Conservation (phyloP, 768 basidiomycete genomes). For the Mycena belliarum region DNA sequence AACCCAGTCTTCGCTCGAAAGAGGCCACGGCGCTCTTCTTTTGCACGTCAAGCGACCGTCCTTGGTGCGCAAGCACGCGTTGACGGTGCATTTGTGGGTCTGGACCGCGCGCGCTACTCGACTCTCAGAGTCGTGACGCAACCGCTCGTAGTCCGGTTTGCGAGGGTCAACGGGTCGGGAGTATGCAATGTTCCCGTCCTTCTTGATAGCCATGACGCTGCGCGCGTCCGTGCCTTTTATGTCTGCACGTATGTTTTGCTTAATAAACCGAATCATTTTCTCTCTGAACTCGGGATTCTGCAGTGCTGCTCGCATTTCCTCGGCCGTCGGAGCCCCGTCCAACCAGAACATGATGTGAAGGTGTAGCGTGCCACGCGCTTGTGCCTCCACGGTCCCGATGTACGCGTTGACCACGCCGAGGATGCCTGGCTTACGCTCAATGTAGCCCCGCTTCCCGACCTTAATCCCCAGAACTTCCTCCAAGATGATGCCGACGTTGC, state of each 20-base stretch:
- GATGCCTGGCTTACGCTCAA: constrained; percentile 31
- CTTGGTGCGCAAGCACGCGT: too few relatives aligned
- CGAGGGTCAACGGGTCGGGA: too few relatives aligned
- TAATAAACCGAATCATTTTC: constrained; percentile 31
- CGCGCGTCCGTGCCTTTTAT: too few relatives aligned
- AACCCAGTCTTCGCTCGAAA: too few relatives aligned
- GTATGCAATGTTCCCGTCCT: too few relatives aligned
- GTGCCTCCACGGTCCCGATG: constrained; percentile 41
- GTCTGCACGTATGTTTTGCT: constrained; percentile 30
- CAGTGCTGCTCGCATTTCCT: constrained; percentile 25
- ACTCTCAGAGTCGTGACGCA: too few relatives aligned
- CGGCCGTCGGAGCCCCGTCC: constrained; percentile 27
- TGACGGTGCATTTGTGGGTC: too few relatives aligned
- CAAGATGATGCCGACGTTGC: constrained; percentile 32
- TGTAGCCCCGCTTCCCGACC: constrained; percentile 8
- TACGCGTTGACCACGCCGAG: constrained; percentile 34
- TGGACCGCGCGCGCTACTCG: too few relatives aligned
- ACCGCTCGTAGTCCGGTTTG: too few relatives aligned
- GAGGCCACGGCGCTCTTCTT: too few relatives aligned
- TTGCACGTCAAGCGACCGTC: too few relatives aligned
- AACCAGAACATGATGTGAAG: constrained; percentile 43
- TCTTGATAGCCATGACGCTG: too few relatives aligned
- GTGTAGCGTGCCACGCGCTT: constrained; percentile 43
- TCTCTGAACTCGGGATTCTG: constrained; percentile 28
- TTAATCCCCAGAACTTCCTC: constrained; percentile 35